Evolutionary conservation across 2,329 filamentous ascomycete species (phyloP).

Genomic region (Ambrosiella cleistominuta): DNA sequence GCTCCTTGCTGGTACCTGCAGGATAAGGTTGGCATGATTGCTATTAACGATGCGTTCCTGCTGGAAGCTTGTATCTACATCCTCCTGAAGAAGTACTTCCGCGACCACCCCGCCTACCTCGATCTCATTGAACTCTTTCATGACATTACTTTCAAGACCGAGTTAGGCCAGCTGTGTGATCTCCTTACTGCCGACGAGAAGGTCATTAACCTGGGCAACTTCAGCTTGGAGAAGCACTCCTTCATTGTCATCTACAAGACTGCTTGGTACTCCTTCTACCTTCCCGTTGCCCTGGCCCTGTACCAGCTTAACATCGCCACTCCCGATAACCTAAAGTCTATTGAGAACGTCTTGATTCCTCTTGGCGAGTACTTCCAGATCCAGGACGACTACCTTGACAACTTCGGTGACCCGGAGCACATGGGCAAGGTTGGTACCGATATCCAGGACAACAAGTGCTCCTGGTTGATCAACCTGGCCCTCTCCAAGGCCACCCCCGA

Average conservation of each 20-base stretch:
- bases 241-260: constrained; percentile 99
- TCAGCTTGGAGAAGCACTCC: constrained; percentile 83
- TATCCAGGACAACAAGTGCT: constrained; percentile 99
- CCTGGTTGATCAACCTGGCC: constrained; percentile 93
- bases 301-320: constrained; percentile 74
- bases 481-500: constrained; percentile 62
- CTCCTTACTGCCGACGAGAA: constrained; percentile 92
- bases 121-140: constrained; percentile 94
- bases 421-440: constrained; percentile 99
- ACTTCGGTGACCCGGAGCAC: constrained; percentile 78
- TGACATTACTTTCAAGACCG: constrained; percentile 82
- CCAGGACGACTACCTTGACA: constrained; percentile 97
- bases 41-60: constrained; percentile 97
- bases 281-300: constrained; percentile 81
- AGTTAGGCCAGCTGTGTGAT: constrained; percentile 88
- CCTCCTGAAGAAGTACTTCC: constrained; percentile 88
- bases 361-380: constrained; percentile 99
- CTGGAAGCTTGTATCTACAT: constrained; percentile 81
- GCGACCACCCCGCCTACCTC: constrained; percentile 67
- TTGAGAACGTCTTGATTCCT: constrained; percentile 82
- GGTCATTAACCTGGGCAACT: constrained; percentile 81
- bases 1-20: constrained; percentile 94
- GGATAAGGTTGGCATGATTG: constrained; percentile 77
- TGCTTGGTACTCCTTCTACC: constrained; percentile 97
- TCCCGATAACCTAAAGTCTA: constrained; percentile 71